Evolutionary conservation across 2,329 filamentous ascomycete genomes (phyloP).

Genomic region (Diplodia scrobiculata): DNA sequence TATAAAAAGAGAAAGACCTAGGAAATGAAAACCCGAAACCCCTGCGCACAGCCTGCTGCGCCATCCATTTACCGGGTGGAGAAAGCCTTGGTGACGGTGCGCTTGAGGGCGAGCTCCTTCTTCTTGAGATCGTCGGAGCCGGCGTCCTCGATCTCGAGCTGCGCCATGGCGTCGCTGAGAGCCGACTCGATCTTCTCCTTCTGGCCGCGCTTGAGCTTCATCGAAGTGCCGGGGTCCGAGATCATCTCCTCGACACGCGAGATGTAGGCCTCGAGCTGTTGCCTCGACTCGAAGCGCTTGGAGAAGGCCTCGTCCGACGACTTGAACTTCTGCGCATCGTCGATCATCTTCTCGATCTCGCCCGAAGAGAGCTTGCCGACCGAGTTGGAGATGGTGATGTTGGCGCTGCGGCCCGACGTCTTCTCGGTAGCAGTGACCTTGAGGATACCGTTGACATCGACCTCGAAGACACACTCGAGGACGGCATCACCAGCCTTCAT

Average conservation of each 20-base stretch:
- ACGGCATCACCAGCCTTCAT: constrained; percentile 95
- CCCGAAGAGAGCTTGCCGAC: constrained; percentile 93
- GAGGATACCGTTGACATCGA: constrained; percentile 99
- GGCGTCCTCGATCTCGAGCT: constrained; percentile 94
- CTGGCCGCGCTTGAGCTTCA: constrained; percentile 98
- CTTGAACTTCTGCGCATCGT: constrained; percentile 98
- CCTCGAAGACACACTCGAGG: constrained; percentile 97
- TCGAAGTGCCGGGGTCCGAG: constrained; percentile 89
- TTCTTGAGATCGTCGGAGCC: constrained; percentile 95
- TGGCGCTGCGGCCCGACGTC: constrained; percentile 94
- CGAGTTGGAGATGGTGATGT: constrained; percentile 99
- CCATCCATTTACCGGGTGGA: constrained; percentile 70
- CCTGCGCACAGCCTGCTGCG: constrained; percentile 6
- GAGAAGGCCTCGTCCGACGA: constrained; percentile 95
- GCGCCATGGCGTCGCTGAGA: constrained; percentile 94
- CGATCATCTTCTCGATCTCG: constrained; percentile 99
- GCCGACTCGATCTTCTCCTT: constrained; percentile 99
- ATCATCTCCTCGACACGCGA: constrained; percentile 98
- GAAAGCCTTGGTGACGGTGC: constrained; percentile 98
- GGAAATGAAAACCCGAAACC: constrained; percentile 19
- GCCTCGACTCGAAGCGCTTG: constrained; percentile 98
- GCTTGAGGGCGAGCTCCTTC: constrained; percentile 98
- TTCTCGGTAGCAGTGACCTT: constrained; percentile 99
- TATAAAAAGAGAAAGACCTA: constrained; percentile 16
- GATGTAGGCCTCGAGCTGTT: constrained; percentile 99